Conservation (phyloP, 2,329 filamentous ascomycete genomes). For the Neofusicoccum umdonicola region DNA sequence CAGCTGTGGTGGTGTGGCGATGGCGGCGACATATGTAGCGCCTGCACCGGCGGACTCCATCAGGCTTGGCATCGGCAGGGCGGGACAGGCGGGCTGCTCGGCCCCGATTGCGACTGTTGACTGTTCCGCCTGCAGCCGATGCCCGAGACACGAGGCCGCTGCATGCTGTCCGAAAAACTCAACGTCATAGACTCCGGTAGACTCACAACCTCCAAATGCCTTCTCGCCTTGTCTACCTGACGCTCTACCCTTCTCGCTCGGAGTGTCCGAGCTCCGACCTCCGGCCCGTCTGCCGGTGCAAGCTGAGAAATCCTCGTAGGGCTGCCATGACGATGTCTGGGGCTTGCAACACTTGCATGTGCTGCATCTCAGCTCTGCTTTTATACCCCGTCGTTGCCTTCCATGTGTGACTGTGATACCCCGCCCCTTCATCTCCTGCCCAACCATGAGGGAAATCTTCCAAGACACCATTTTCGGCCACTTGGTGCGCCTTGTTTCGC, state of each 20-base stretch:
- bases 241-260: no score
- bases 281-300: neutral
- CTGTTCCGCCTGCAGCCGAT: neutral
- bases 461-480: conserved; percentile 46
- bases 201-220: no score
- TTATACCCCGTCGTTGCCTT: neutral
- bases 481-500: conserved; percentile 40
- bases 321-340: no score
- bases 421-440: neutral
- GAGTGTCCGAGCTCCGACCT: neutral
- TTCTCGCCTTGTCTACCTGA: no score
- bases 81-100: neutral
- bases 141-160: neutral
- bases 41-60: neutral
- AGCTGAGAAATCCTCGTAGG: neutral
- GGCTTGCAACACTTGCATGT: no score
- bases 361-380: neutral
- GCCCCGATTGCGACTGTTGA: neutral
- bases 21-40: neutral
- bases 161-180: no score
- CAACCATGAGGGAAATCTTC: conserved; percentile 33
- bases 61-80: neutral
- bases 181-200: neutral
- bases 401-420: no score
- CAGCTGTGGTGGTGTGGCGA: neutral